phyloP scores from a whole-genome alignment of 2,329 filamentous ascomycete genomes.

The Aspergillus phoenicis region DNA sequence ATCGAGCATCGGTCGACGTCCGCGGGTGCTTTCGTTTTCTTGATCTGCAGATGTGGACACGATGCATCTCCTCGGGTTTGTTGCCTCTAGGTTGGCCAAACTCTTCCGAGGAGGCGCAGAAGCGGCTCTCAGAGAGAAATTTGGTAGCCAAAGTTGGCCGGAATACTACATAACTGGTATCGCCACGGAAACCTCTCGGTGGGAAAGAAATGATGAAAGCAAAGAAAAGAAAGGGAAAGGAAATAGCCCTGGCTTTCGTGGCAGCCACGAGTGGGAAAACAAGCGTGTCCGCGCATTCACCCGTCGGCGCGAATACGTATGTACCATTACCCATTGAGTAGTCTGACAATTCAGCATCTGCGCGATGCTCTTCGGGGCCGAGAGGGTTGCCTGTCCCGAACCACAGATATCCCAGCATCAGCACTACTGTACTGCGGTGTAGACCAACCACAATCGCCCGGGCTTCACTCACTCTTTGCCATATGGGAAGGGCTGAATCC shows the following conservation, averaged over 20 bases:
- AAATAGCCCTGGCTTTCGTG: neutral
- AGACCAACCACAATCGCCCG: neutral
- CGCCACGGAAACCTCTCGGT: neutral
- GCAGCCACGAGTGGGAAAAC: neutral
- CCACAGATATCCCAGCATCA: neutral
- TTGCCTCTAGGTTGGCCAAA: neutral
- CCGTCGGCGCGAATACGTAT: neutral
- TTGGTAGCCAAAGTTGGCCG: neutral
- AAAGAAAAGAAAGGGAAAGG: neutral
- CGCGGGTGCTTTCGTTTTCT: neutral
- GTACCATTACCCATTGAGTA: neutral
- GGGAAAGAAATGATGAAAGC: neutral
- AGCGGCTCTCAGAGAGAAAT: neutral
- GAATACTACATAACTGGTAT: neutral
- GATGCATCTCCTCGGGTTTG: neutral
- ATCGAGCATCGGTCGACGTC: neutral
- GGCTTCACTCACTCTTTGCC: slow-evolving; percentile 1
- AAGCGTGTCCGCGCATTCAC: neutral
- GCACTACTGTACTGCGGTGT: neutral
- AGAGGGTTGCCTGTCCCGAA: slow-evolving; percentile 3
- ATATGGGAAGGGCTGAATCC: neutral
- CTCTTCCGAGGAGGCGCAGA: neutral
- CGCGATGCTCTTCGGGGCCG: neutral
- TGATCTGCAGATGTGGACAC: neutral
- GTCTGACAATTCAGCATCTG: slow-evolving; percentile 3